phyloP scores from a whole-genome alignment of 257 asterid species.

The Lavandula angustifolia region DNA sequence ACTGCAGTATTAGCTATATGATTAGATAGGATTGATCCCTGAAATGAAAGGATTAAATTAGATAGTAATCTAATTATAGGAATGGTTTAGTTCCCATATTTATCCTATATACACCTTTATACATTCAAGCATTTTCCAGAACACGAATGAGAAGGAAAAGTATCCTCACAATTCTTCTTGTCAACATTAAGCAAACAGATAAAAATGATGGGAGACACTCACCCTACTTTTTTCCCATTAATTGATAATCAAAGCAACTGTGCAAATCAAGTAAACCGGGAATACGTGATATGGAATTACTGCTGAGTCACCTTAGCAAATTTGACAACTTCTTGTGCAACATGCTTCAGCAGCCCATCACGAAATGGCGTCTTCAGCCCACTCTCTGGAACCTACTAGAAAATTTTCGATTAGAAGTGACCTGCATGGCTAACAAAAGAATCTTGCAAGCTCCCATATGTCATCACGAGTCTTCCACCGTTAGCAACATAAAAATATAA shows the following conservation, averaged over 20 bases:
- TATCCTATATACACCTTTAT: too few species aligned
- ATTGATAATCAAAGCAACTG: background rate
- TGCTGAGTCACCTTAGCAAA: constrained; percentile 57
- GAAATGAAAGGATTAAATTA: too few species aligned
- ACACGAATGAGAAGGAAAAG: too few species aligned
- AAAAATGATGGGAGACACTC: constrained; percentile 8
- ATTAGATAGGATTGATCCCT: too few species aligned
- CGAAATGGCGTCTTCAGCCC: constrained; percentile 97
- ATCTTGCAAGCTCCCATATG: background rate
- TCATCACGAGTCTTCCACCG: background rate
- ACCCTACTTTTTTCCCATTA: constrained; percentile 6
- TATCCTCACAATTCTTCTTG: too few species aligned
- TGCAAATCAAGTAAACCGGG: constrained; percentile 8
- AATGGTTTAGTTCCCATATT: too few species aligned
- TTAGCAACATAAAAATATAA: constrained; percentile 13
- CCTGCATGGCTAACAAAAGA: constrained; percentile 16
- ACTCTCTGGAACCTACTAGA: constrained; percentile 67
- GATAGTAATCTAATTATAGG: too few species aligned
- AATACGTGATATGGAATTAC: background rate
- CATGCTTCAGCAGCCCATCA: constrained; percentile 94
- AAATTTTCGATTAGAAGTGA: constrained; percentile 26
- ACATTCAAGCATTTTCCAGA: too few species aligned
- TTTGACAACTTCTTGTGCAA: constrained; percentile 85
- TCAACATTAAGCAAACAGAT: background rate
- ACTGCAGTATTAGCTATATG: too few species aligned